These are phyloP conservation scores for Fomitopsis pulvina DNA, from an alignment of 768 basidiomycete species.

Conservation along the genomic window DNA sequence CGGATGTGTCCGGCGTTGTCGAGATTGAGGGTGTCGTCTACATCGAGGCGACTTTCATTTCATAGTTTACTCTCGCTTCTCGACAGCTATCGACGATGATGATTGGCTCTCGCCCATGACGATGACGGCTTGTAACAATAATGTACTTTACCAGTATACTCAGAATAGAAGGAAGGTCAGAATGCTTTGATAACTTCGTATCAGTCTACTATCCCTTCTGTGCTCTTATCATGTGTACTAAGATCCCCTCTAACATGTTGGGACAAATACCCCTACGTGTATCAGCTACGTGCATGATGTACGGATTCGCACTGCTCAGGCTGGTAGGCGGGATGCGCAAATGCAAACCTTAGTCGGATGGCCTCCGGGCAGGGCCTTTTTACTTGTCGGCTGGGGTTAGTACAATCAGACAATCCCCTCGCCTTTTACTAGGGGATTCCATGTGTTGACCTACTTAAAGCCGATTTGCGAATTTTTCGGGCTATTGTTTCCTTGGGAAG, in stretches of 20 bases:
- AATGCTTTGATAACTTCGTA: too few relatives aligned
- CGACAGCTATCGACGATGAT: not conserved
- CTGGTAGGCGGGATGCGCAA: slow-evolving; percentile 32
- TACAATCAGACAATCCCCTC: slow-evolving; percentile 59
- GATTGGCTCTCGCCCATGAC: too few relatives aligned
- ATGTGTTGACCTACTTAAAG: slow-evolving; percentile 44
- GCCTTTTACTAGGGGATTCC: slow-evolving; percentile 68
- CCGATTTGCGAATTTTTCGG: slow-evolving; percentile 53
- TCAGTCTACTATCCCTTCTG: too few relatives aligned
- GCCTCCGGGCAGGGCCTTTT: not conserved
- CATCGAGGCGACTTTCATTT: slow-evolving; percentile 90
- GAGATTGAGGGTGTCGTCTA: slow-evolving; percentile 68
- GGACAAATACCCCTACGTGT: not conserved
- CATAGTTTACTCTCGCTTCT: too few relatives aligned
- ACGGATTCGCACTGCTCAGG: not conserved
- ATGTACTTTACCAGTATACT: too few relatives aligned
- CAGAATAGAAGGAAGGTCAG: too few relatives aligned
- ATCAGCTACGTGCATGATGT: not conserved
- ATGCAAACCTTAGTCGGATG: slow-evolving; percentile 28
- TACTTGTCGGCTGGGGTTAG: slow-evolving; percentile 40
- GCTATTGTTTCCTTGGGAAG: not conserved
- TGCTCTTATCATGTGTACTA: too few relatives aligned
- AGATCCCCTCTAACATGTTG: too few relatives aligned
- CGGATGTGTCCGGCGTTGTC: slow-evolving; percentile 31
- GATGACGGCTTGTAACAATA: too few relatives aligned